Percentiles rank a stretch among this genome's conserved stretches.
Evolutionary conservation across 352 stramenopile genomes (phyloP).

Genomic region (Phytophthora litchii): DNA sequence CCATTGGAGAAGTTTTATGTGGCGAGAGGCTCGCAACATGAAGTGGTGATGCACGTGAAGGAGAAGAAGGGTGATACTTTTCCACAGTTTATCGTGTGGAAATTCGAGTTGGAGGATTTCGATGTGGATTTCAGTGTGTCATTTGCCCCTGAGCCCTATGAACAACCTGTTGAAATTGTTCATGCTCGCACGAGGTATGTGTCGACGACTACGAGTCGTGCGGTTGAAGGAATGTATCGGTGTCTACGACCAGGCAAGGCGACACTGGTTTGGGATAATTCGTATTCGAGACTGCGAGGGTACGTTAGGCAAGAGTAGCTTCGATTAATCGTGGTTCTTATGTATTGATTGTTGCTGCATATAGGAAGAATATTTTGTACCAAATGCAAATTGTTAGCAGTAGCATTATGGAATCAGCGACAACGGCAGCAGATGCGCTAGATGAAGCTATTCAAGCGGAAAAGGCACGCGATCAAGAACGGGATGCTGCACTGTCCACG

Average conservation of each 20-base stretch:
- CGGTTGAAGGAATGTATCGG: constrained; percentile 73
- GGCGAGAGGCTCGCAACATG: constrained; percentile 54
- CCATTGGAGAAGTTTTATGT: constrained; percentile 64
- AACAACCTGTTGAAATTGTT: constrained; percentile 59
- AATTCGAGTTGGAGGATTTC: constrained; percentile 83
- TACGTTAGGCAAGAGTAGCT: constrained; percentile 24
- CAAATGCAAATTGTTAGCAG: constrained; percentile 71
- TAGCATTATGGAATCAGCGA: constrained; percentile 77
- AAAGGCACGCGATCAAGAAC: constrained; percentile 45
- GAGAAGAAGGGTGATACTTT: constrained; percentile 27
- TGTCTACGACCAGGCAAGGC: constrained; percentile 60
- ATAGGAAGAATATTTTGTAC: constrained; percentile 80
- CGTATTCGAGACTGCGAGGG: constrained; percentile 78
- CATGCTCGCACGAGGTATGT: constrained; percentile 71
- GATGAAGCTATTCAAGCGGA: constrained; percentile 68
- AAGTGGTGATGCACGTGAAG: constrained; percentile 52
- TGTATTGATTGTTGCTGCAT: neutral
- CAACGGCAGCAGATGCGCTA: constrained; percentile 68
- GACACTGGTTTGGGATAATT: constrained; percentile 81
- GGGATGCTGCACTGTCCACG: constrained; percentile 39
- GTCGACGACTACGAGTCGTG: constrained; percentile 47
- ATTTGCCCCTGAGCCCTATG: constrained; percentile 50
- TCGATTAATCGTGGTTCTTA: constrained; percentile 4
- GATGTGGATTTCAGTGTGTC: constrained; percentile 80
- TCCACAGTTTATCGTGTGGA: constrained; percentile 79